These are phyloP conservation scores for Trichocladium uniseriatum DNA, from an alignment of 495 filamentous ascomycete species.

Conservation along the genomic window DNA sequence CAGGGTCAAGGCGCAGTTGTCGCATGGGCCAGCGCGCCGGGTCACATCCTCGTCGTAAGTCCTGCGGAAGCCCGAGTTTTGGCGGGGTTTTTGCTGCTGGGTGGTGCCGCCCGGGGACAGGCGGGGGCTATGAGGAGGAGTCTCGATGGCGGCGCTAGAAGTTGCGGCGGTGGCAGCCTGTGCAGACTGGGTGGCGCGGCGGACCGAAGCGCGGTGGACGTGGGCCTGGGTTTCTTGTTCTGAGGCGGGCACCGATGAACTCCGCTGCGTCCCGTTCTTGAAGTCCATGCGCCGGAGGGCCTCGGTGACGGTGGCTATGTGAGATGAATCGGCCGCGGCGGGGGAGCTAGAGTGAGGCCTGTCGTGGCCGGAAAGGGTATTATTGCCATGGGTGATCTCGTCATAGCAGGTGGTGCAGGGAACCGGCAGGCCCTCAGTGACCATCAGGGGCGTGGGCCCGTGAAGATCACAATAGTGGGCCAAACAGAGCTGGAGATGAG, in stretches of 20 bases:
- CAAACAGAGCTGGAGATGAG: slow-evolving; percentile 65
- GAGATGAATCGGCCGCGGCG: slow-evolving; percentile 20
- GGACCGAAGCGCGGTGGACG: slow-evolving; percentile 30
- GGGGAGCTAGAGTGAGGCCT: slow-evolving; percentile 29
- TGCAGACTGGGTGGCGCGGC: slow-evolving; percentile 23
- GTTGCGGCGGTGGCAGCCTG: slow-evolving; percentile 16
- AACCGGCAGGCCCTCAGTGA: slow-evolving; percentile 78
- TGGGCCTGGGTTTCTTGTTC: slow-evolving; percentile 35
- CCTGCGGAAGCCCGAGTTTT: slow-evolving; percentile 41
- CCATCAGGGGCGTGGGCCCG: slow-evolving; percentile 90
- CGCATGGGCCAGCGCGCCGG: slow-evolving; percentile 45
- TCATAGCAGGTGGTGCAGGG: slow-evolving; percentile 67
- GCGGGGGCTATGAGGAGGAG: slow-evolving; percentile 55
- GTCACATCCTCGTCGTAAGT: slow-evolving; percentile 51
- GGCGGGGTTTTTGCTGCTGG: slow-evolving; percentile 28
- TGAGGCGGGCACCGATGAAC: slow-evolving; percentile 32
- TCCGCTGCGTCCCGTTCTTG: slow-evolving; percentile 23
- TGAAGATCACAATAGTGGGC: slow-evolving; percentile 96
- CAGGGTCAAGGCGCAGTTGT: slow-evolving; percentile 53
- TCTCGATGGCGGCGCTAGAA: slow-evolving; percentile 41
- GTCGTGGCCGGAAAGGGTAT: slow-evolving; percentile 8
- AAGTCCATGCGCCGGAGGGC: slow-evolving; percentile 35
- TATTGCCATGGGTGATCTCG: slow-evolving; percentile 22
- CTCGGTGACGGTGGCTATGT: slow-evolving; percentile 29
- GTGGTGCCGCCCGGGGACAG: slow-evolving; percentile 25